These are phyloP conservation scores for Chlorella variabilis DNA, from an alignment of 163 green algal species.

Conservation along the genomic window DNA sequence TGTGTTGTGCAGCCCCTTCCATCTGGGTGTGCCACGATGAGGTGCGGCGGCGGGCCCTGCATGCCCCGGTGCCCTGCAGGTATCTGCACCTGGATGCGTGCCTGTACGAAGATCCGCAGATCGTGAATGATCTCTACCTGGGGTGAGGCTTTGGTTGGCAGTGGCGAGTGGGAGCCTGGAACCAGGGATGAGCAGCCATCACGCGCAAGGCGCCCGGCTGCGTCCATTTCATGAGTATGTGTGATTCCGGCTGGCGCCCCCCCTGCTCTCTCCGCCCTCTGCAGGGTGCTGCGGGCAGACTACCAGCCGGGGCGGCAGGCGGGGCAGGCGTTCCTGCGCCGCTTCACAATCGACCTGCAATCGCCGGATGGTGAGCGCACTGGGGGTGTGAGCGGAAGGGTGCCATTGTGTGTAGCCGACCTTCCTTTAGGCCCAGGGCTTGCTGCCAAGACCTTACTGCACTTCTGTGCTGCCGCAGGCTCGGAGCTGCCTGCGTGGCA, in stretches of 20 bases:
- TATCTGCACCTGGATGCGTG: constrained; percentile 41
- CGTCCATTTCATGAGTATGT: no score
- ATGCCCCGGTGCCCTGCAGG: not conserved
- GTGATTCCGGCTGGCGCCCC: no score
- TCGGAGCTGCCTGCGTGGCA: constrained; percentile 14
- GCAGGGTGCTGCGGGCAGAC: not conserved
- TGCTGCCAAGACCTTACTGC: no score
- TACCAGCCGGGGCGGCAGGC: constrained; percentile 6
- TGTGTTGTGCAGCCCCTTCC: no score
- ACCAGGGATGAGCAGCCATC: no score
- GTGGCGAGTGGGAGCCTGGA: no score
- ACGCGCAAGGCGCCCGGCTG: no score
- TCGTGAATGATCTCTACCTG: constrained; percentile 71
- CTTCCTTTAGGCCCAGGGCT: not conserved
- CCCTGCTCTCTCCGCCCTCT: no score
- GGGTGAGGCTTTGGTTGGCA: constrained; percentile 8
- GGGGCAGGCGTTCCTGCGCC: constrained; percentile 9
- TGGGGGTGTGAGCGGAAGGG: no score
- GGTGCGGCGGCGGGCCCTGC: no score
- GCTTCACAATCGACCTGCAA: constrained; percentile 34
- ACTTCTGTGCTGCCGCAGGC: no score
- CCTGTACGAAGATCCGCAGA: constrained; percentile 68
- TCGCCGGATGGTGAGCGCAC: constrained; percentile 16
- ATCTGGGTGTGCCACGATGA: no score
- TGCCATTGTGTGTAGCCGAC: not conserved